Percentiles rank a stretch among this genome's conserved stretches.
These are phyloP conservation scores for Fraxinus greggii DNA, from an alignment of 305 asterid genomes.

Conservation along the genomic window DNA sequence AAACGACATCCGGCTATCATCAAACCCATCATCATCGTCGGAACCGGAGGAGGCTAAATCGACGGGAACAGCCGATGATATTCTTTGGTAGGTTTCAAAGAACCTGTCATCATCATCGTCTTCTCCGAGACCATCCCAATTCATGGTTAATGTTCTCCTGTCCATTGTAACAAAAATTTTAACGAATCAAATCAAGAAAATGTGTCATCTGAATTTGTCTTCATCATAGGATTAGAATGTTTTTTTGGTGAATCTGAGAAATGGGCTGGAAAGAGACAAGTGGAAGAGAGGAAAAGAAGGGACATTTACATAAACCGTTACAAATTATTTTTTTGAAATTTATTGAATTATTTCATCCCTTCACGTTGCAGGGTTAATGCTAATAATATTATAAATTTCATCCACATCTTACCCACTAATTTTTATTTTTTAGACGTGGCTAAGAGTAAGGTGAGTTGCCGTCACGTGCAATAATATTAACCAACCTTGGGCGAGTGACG, in stretches of 20 bases:
- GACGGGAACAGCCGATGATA: constrained; percentile 51
- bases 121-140: constrained; percentile 70
- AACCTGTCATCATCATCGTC: constrained; percentile 75
- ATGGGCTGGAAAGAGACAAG: constrained; percentile 31
- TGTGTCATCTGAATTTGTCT: neutral
- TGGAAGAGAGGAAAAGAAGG: constrained; percentile 66
- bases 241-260: constrained; percentile 12
- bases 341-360: constrained; percentile 13
- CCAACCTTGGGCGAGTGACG: neutral
- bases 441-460: neutral
- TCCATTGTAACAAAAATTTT: constrained; percentile 49
- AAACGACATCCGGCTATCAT: constrained; percentile 77
- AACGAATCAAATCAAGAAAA: constrained; percentile 1
- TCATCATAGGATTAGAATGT: neutral
- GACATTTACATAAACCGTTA: constrained; percentile 23
- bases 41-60: constrained; percentile 60
- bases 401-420: neutral
- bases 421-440: neutral
- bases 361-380: neutral
- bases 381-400: neutral
- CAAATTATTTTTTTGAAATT: neutral
- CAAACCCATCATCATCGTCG: constrained; percentile 61
- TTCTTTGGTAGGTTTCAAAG: constrained; percentile 58
- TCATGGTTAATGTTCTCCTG: constrained; percentile 79
- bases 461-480: neutral